Conservation (phyloP, 2,329 filamentous ascomycete species). For the Fusarium albidum region DNA sequence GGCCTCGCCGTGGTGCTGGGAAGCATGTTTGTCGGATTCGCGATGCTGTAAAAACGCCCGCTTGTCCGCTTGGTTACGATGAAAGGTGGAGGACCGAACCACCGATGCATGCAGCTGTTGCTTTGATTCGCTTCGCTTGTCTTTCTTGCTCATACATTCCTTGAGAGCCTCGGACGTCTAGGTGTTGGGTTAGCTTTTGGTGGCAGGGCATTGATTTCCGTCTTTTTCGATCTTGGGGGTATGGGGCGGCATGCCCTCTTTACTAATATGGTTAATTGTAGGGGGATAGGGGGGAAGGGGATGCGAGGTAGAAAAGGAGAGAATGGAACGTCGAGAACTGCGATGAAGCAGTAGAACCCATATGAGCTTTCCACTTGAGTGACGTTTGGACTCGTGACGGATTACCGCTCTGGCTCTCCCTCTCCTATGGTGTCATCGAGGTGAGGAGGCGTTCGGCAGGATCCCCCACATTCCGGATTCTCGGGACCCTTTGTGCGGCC, state of each 20-base stretch:
- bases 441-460: not conserved
- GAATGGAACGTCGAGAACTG: constrained; percentile 24
- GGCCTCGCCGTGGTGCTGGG: constrained; percentile 50
- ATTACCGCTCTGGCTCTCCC: not conserved
- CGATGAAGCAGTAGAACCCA: constrained; percentile 19
- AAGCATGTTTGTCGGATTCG: constrained; percentile 51
- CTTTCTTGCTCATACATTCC: constrained; percentile 36
- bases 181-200: constrained; percentile 38
- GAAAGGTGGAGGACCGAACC: not conserved
- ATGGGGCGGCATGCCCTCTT: constrained; percentile 9
- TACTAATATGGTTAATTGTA: constrained; percentile 36
- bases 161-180: constrained; percentile 38
- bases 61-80: not conserved
- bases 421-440: not conserved
- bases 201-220: constrained; percentile 27
- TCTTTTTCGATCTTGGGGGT: constrained; percentile 21
- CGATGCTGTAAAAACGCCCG: constrained; percentile 45
- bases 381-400: not conserved
- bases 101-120: not conserved
- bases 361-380: not conserved
- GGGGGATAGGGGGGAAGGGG: constrained; percentile 3
- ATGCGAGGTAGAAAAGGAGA: constrained; percentile 5
- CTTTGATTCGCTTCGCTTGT: constrained; percentile 28
- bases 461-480: constrained; percentile 28
- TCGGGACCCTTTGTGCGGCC: constrained; percentile 5